Evolutionary conservation across 139 green algal species (phyloP), one percentile per base, ranked within the genome.

Genomic region (Volvox reticuliferus): DNA sequence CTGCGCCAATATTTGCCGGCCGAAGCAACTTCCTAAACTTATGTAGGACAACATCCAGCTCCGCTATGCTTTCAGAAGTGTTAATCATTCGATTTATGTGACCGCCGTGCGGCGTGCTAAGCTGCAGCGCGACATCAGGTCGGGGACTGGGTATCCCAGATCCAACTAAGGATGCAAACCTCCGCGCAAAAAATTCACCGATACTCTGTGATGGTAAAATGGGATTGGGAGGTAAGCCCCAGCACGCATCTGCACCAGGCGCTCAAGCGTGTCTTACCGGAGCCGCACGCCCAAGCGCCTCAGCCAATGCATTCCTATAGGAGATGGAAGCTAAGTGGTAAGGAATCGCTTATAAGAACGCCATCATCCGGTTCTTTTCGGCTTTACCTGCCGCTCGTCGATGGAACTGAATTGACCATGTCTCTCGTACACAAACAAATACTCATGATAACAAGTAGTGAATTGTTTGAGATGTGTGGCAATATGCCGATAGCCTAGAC

Each of bases 41-140:
- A 26, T 86, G 73, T 26, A 91, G 24, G 2, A 86, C 35, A 12
- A 20, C 3, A 20, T 91, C 87, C 18, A 91, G 76, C 62, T 91
- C 87, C 62, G 26, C n/a, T 18, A 91, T 44, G 61, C 76, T 91
- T 16, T 86, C 76, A 16, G 62, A 37, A 0, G 55, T 55, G 20
- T 68, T 69, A 26, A 91, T 86, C 76, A 91, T 79, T 21, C 73
- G 71, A 44, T 85, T 86, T 6, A 91, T 71, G 33, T 91, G 87
- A 1, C 87, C 87, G 1, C 87, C 87, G 35, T 91, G 75, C 16
- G 76, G 76, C 2, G 61, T 86, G 76, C 87, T 91, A 6, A 91
- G 76, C 22, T 91, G 50, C 33, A 86, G 62, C 33, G 87, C 87
- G 19, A 91, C 76, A 26, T 91, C 87, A 18, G 44, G 76, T 33